A percentile compares a stretch with the other conserved stretches of the same genome.
phyloP scores from a whole-genome alignment of 1,284 basidiomycete species.

The Fistulinella cinereoalba region DNA sequence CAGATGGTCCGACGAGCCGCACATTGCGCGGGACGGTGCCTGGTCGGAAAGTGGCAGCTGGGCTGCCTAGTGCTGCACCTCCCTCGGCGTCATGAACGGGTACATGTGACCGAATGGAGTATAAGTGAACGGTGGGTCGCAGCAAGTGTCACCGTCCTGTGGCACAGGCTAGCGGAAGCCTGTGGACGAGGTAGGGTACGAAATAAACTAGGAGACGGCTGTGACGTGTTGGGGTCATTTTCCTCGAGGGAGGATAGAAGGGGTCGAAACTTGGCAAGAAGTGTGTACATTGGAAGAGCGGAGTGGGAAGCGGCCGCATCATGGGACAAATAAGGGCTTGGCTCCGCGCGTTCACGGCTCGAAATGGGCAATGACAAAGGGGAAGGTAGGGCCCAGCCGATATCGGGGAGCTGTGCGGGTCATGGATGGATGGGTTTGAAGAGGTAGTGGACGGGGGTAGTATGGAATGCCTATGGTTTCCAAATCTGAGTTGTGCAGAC shows the following conservation, averaged over 20 bases:
- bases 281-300: conserved; percentile 16
- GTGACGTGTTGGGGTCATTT: conserved; percentile 13
- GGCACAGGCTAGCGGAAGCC: too few species aligned
- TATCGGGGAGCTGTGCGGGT: conserved; percentile 16
- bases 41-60: conserved; percentile 9
- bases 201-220: neutral
- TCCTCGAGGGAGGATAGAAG: conserved; percentile 25
- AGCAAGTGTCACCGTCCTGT: too few species aligned
- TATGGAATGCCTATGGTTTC: too few species aligned
- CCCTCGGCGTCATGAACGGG: conserved; percentile 7
- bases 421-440: too few species aligned
- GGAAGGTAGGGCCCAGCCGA: conserved; percentile 3
- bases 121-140: too few species aligned
- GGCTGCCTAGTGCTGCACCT: conserved; percentile 2
- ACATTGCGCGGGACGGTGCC: neutral
- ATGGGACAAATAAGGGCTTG: conserved; percentile 29
- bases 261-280: conserved; percentile 8
- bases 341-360: conserved; percentile 8
- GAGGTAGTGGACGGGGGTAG: too few species aligned
- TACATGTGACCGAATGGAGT: too few species aligned
- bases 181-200: conserved; percentile 16
- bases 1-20: conserved; percentile 1
- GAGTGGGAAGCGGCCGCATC: conserved; percentile 33
- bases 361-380: conserved; percentile 18
- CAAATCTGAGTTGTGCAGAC: too few species aligned